A percentile compares a stretch with the other conserved stretches of the same genome.
Conservation (phyloP, 73 alveolate genomes). For the Symbiodinium pilosum region DNA sequence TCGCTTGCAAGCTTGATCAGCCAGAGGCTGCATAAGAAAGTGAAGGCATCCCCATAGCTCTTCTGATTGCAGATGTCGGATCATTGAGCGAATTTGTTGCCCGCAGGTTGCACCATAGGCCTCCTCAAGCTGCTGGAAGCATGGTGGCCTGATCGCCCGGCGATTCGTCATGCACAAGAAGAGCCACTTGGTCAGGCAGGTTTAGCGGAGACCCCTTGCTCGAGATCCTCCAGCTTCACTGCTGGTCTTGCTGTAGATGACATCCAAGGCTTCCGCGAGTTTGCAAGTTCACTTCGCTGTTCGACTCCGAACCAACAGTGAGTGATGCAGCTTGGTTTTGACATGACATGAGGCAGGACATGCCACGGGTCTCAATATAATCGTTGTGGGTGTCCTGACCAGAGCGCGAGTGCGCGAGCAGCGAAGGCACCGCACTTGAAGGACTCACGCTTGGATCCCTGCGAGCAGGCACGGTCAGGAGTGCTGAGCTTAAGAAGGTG, state of each 20-base stretch:
- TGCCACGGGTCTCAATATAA: no score
- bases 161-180: constrained; percentile 2
- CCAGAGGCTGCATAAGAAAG: no score
- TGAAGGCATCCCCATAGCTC: no score
- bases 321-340: not conserved
- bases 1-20: no score
- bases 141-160: constrained; percentile 32
- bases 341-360: not conserved
- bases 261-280: constrained; percentile 62
- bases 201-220: no score
- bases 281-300: constrained; percentile 47
- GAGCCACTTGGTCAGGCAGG: constrained; percentile 29
- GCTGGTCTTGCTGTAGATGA: no score
- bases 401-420: not conserved
- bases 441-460: constrained; percentile 8
- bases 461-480: constrained; percentile 50
- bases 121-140: constrained; percentile 43
- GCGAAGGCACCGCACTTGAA: not conserved
- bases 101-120: constrained; percentile 32
- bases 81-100: no score
- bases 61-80: no score
- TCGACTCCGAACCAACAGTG: constrained; percentile 27
- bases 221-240: no score
- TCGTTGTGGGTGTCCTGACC: not conserved
- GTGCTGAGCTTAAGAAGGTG: no score